Base-by-base conservation (phyloP, 2,329 filamentous ascomycete genomes). In the Bertia moriformis region DNA sequence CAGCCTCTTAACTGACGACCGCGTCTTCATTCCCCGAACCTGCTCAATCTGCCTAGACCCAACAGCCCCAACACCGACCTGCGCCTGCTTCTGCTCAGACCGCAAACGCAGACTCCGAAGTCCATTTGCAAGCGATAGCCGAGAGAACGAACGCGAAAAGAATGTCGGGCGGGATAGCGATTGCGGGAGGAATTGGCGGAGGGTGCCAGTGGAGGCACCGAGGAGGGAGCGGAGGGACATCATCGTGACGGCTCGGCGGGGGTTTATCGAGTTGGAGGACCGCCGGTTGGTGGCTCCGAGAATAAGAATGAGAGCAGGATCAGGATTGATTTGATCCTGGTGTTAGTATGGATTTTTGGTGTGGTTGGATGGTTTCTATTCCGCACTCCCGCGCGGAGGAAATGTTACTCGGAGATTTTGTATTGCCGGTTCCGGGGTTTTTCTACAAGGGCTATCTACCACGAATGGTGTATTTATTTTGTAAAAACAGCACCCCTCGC, bases 1-100 rank as follows among this genome's bases (percentile, higher is more conserved):
- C 7, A 35, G 15, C 10, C 32, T 7, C 32, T 35, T 35, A 35
- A 35, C 32, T 13, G 32, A 35, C 10, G 32, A 35, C 17, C 32
- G 10, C 7, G 32, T 35, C 32, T 35, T 35, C 32, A 35, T 35
- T 13, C 32, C 32, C 10, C 32, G 32, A 15, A 35, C 32, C 32
- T 35, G 32, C 32, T 35, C 32, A 15, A 35, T 13, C 15, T 35
- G 32, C 7, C 32, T 7, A 15, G 32, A 10, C 7, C 10, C 32
- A 13, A 10, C 32, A 35, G 17, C 32, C 7, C 10, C 32, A 18
- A 35, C 32, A 35, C 7, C 15, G 15, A 7, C 17, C 12, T 35
- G 12, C 7, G 12, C 7, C 15, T 35, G 32, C 15, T 10, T 12
- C 17, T 7, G 7, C 10, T 7, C 12, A n/a, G n/a, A n/a, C n/a